Evolutionary conservation across 768 basidiomycete species (phyloP).

Genomic region (Pulveroboletus sp.): DNA sequence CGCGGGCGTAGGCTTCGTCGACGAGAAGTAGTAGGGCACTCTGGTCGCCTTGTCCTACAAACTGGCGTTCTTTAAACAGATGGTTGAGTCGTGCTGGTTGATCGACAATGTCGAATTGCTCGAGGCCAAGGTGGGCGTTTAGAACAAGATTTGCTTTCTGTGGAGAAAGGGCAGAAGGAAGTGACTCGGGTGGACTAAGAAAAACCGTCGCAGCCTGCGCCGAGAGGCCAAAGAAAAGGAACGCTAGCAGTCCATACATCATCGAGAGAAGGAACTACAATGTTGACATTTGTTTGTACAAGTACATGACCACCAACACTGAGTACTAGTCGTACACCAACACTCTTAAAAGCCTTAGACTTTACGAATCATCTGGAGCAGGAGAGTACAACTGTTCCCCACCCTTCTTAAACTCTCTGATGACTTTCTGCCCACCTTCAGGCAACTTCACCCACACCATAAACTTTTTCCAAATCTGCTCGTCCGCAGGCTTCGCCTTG

Average conservation of each 20-base stretch:
- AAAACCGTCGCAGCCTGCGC: constrained; percentile 59
- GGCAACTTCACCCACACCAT: constrained; percentile 41
- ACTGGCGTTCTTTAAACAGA: constrained; percentile 36
- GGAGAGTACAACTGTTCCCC: constrained; percentile 32
- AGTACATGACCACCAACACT: not conserved
- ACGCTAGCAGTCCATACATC: constrained; percentile 22
- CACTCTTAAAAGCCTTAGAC: not conserved
- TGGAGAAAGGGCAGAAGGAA: constrained; percentile 42
- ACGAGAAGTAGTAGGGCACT: constrained; percentile 55
- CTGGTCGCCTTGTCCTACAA: constrained; percentile 55
- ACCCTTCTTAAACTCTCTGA: constrained; percentile 36
- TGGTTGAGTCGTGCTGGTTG: constrained; percentile 22
- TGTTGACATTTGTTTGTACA: constrained; percentile 24
- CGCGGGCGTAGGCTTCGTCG: constrained; percentile 52
- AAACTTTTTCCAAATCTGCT: constrained; percentile 36
- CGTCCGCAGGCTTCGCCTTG: constrained; percentile 21
- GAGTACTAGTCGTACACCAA: no score
- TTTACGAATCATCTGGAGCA: constrained; percentile 26
- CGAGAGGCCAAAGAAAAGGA: constrained; percentile 36
- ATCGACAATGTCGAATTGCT: constrained; percentile 54
- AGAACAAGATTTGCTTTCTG: constrained; percentile 59
- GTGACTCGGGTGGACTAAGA: constrained; percentile 45
- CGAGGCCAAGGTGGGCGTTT: constrained; percentile 70
- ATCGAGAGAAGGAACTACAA: not conserved
- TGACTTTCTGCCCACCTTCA: constrained; percentile 45